phyloP scores from a whole-genome alignment of 1,284 basidiomycete species.

The Papiliotrema fonsecae region DNA sequence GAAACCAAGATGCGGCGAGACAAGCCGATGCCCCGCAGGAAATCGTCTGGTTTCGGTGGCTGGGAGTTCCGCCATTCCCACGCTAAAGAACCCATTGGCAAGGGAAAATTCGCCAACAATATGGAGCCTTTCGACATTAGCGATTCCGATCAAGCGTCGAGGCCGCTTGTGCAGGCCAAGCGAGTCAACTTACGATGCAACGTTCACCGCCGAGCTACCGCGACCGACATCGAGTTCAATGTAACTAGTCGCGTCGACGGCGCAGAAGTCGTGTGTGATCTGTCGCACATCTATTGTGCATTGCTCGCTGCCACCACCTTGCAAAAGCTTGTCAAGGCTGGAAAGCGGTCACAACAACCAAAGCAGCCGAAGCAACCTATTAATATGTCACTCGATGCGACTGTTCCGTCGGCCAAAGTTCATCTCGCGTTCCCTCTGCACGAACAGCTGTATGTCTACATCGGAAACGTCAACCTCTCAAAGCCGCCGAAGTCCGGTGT shows the following conservation, averaged over 20 bases:
- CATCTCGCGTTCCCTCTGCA: slow-evolving; percentile 42
- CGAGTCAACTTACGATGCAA: slow-evolving; percentile 27
- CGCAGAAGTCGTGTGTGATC: slow-evolving; percentile 53
- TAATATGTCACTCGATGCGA: slow-evolving; percentile 32
- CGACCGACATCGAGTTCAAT: slow-evolving; percentile 16
- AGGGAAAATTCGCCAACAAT: slow-evolving; percentile 21
- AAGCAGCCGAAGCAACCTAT: slow-evolving; percentile 6
- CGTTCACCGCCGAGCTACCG: slow-evolving; percentile 13
- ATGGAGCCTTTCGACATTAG: slow-evolving; percentile 30
- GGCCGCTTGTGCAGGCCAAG: slow-evolving; percentile 43
- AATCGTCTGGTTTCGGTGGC: slow-evolving; percentile 21
- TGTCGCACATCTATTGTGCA: slow-evolving; percentile 68
- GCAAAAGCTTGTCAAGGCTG: slow-evolving; percentile 10
- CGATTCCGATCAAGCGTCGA: slow-evolving; percentile 36
- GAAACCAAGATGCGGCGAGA: slow-evolving; percentile 10
- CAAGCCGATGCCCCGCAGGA: slow-evolving; percentile 11
- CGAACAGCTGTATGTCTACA: slow-evolving; percentile 36
- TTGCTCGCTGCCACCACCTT: slow-evolving; percentile 60
- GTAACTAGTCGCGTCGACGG: slow-evolving; percentile 27
- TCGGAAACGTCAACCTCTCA: slow-evolving; percentile 22
- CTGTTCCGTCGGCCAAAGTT: slow-evolving; percentile 27
- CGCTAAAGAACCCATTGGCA: not conserved
- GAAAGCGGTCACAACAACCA: slow-evolving; percentile 14
- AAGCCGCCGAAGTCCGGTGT: slow-evolving; percentile 19
- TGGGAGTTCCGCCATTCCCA: slow-evolving; percentile 36